Percentiles rank a stretch among this genome's conserved stretches.
phyloP scores from a whole-genome alignment of 345 rosid genomes.

The Bruguiera gymnorhiza region DNA sequence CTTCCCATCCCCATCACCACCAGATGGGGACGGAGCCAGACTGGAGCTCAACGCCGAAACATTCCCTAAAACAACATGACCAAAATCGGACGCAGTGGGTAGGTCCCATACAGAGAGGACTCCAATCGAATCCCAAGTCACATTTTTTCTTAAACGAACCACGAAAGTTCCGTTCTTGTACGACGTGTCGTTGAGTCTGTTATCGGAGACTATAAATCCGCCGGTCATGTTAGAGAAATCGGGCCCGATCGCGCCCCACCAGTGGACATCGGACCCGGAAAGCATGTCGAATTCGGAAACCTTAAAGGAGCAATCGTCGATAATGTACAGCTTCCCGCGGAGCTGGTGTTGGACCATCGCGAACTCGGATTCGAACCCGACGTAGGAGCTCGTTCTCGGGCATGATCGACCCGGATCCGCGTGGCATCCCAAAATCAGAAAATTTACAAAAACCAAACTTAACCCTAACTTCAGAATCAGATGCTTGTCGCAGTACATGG shows the following conservation, averaged over 20 bases:
- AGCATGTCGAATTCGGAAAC: constrained; percentile 83
- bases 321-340: constrained; percentile 60
- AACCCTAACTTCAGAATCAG: constrained; percentile 19
- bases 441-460: constrained; percentile 30
- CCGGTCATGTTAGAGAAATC: constrained; percentile 58
- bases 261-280: constrained; percentile 65
- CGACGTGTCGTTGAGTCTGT: constrained; percentile 60
- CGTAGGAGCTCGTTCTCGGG: constrained; percentile 52
- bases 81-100: constrained; percentile 68
- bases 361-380: constrained; percentile 67
- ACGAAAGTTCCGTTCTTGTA: constrained; percentile 59
- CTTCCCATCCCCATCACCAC: constrained; percentile 15
- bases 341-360: constrained; percentile 84
- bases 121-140: constrained; percentile 62
- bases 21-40: constrained; percentile 40
- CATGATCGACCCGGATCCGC: constrained; percentile 54
- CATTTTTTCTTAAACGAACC: constrained; percentile 45
- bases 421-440: constrained; percentile 29
- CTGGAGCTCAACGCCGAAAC: constrained; percentile 31
- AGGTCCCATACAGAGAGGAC: constrained; percentile 70
- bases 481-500: constrained; percentile 42
- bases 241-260: constrained; percentile 70
- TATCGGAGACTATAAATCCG: constrained; percentile 67
- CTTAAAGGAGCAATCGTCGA: constrained; percentile 81
- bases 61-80: constrained; percentile 53